Conservation (phyloP, 441 rosid genomes). For the Brassica balearica region DNA sequence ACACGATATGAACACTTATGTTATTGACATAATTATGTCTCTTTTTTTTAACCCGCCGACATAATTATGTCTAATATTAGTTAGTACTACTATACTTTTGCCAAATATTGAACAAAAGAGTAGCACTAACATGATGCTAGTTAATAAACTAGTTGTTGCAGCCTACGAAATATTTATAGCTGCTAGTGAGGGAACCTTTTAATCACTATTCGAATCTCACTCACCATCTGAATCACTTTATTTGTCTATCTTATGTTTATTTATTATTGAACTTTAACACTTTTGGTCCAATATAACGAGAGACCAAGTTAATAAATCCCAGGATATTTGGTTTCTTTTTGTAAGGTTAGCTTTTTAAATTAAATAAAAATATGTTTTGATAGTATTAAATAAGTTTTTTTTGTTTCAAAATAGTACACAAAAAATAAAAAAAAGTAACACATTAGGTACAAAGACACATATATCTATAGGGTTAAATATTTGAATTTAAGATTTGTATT, state of each 20-base stretch:
- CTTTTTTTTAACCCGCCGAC: constrained; percentile 10
- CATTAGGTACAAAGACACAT: background rate
- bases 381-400: background rate
- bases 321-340: constrained; percentile 36
- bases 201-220: constrained; percentile 27
- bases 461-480: background rate
- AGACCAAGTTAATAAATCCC: constrained; percentile 22
- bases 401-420: background rate
- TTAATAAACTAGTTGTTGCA: constrained; percentile 23
- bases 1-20: background rate
- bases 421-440: background rate
- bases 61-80: constrained; percentile 23
- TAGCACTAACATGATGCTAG: background rate
- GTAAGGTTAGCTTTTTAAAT: constrained; percentile 16
- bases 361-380: background rate
- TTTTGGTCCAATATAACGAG: constrained; percentile 38
- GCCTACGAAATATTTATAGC: constrained; percentile 23
- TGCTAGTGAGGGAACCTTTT: constrained; percentile 30
- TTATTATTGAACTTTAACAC: constrained; percentile 16
- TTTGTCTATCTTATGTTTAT: constrained; percentile 12
- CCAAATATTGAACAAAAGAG: constrained; percentile 3
- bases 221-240: constrained; percentile 34
- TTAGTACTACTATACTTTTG: constrained; percentile 17
- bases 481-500: background rate
- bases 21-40: constrained; percentile 11